Evolutionary conservation across 257 asterid species (phyloP), one percentile per base, ranked within the genome.

Genomic region (Nicotiana undulata): DNA sequence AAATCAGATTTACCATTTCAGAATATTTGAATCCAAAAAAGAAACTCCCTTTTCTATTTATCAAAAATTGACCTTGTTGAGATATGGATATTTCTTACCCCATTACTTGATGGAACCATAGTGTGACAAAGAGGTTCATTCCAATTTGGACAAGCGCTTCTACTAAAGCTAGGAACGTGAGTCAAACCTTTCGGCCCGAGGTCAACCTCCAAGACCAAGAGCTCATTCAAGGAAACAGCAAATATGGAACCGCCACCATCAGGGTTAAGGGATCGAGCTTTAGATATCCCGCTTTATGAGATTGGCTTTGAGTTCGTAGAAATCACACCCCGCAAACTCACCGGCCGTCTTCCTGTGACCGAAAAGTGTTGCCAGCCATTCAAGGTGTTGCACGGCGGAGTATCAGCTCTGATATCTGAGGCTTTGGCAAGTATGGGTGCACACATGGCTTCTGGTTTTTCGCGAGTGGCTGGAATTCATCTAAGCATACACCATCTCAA

Each of bases 321-420:
- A n/a, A 74, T 95, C 53, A 85, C 99, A 4, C 84, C 93, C 22
- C 56, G 32, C 9, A 92, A 81, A 85, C 90, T 92, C 15, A 82
- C 96, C 16, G 99, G 99, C 52, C 93, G 85, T 75, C 85, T 95
- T 22, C 72, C 29, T 4, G 86, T 95, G 83, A 90, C 94, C 63
- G 64, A 58, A 5, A 93, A 89, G 60, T 93, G 97, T 84, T 92
- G 95, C 76, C 97, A 93, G 93, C 91, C 89, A 13, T 88, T 86
- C 84, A 84, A 86, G 85, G 88, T 84, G 40, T 67, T 88, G 76
- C 91, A 86, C 75, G 91, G 91, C n/a, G 91, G 91, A 51, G 86
- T 88, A 12, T 84, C 91, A 9, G 91, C 91, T 18, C n/a, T 88
- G 83, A 81, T 88, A 12, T 77, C 91, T 24, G 91, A 88, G 81